Evolutionary conservation across 768 basidiomycete genomes (phyloP), one percentile per base, ranked within the genome.

Genomic region (Guyanaporus albipodus): DNA sequence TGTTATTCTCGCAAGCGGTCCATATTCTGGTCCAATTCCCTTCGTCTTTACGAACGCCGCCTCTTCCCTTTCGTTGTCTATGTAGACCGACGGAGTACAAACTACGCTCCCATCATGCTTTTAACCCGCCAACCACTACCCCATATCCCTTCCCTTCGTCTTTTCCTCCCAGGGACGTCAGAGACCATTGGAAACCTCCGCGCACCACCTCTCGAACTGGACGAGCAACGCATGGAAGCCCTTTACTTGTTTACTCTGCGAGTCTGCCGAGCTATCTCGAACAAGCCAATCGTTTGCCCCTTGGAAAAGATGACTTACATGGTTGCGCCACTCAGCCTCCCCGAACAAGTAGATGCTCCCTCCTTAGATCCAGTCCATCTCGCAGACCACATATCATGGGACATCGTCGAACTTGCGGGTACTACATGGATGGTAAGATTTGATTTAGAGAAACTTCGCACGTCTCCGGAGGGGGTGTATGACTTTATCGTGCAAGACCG

Each of bases 401-500:
- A 80, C 37, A 61, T 69, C 15, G 73, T 91, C 35, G 62, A 67
- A 26, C 61, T 73, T 19, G 83, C 77, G 4, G 79, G 74, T 8
- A 65, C 71, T 38, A 66, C 73, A 22, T 85, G 78, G 73, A 72
- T 73, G 38, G 66, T 70, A 8, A 71, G 76, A 4, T 69, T 90
- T 19, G 50, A 57, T 50, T 69, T 70, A 38, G 68, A 72, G 26
- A 64, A 70, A 29, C 52, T 68, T 23, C 60, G 44, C 44, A 46
- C 52, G 15, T 42, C 53, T 15, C 38, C 51, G 9, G 49, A 50
- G 21, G 79, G 76, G 39, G 62, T 85, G 17, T 58, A 73, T 40
- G 85, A 89, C 56, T 77, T 80, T 21, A 69, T 92, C 18, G 69
- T 93, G 27, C 86, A 89, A 63, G 89, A 91, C 56, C 73, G 87